Conservation (phyloP, 2,329 filamentous ascomycete genomes). For the Tolypocladium guangdongense region DNA sequence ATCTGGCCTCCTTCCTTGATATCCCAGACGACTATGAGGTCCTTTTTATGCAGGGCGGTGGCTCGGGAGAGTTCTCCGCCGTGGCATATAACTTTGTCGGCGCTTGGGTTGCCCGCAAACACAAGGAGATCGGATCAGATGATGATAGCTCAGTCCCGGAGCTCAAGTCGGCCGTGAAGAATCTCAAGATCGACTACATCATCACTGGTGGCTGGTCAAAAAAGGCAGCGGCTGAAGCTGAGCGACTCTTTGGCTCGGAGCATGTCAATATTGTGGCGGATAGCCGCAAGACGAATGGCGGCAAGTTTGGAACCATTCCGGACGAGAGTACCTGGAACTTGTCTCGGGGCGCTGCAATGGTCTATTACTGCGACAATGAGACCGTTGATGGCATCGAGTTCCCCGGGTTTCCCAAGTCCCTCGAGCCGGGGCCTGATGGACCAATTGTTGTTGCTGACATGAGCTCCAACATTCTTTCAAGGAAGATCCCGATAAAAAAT, state of each 20-base stretch:
- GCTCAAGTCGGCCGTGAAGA: background rate
- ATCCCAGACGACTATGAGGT: constrained; percentile 82
- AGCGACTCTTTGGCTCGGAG: constrained; percentile 63
- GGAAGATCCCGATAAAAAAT: constrained; percentile 65
- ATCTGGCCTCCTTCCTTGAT: constrained; percentile 63
- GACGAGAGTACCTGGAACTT: constrained; percentile 67
- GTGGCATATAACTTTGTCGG: constrained; percentile 75
- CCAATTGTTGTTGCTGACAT: constrained; percentile 84
- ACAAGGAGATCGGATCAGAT: constrained; percentile 28
- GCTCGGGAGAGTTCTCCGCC: constrained; percentile 76
- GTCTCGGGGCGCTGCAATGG: constrained; percentile 56
- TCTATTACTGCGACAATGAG: constrained; percentile 92
- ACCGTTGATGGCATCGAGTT: constrained; percentile 93
- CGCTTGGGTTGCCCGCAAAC: constrained; percentile 66
- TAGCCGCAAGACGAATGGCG: constrained; percentile 50
- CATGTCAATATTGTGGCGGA: constrained; percentile 74
- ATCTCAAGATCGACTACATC: constrained; percentile 74
- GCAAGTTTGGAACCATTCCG: constrained; percentile 81
- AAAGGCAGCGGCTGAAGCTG: constrained; percentile 70
- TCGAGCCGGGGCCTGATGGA: constrained; percentile 47
- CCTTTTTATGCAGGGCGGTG: constrained; percentile 79
- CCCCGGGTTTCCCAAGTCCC: constrained; percentile 54
- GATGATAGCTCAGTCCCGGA: constrained; percentile 18
- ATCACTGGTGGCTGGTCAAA: constrained; percentile 76
- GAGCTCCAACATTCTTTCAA: constrained; percentile 85